These are phyloP conservation scores for Elsinoe necatrix DNA, from an alignment of 2,329 filamentous ascomycete species.

Conservation along the genomic window DNA sequence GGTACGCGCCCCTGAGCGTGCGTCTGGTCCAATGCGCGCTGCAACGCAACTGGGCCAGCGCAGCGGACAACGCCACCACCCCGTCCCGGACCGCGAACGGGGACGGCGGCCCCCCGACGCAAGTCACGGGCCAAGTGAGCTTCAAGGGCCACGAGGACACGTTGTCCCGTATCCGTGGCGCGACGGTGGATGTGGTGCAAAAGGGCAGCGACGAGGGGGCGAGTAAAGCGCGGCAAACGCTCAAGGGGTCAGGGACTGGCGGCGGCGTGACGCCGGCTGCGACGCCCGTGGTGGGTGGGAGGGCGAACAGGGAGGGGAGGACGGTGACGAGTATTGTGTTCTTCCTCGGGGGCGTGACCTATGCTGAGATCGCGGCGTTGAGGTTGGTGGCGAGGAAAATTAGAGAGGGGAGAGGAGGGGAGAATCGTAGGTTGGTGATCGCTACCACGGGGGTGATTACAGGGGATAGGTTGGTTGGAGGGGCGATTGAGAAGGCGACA, in stretches of 20 bases:
- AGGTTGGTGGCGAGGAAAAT: conserved; percentile 75
- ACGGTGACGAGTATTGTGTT: conserved; percentile 58
- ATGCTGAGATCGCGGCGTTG: conserved; percentile 89
- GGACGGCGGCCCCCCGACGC: conserved; percentile 43
- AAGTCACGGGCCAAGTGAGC: conserved; percentile 36
- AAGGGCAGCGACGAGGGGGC: conserved; percentile 89
- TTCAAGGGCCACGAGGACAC: conserved; percentile 93
- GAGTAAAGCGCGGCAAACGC: conserved; percentile 65
- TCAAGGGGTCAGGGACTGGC: conserved; percentile 64
- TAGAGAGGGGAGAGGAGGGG: conserved; percentile 49
- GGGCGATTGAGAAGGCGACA: conserved; percentile 28
- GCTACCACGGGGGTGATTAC: conserved; percentile 87
- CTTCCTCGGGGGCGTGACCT: conserved; percentile 93
- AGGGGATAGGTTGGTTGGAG: conserved; percentile 81
- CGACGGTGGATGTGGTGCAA: conserved; percentile 85
- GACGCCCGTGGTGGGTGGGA: not conserved
- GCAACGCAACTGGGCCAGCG: conserved; percentile 70
- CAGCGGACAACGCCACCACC: conserved; percentile 38
- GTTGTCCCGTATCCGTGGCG: conserved; percentile 75
- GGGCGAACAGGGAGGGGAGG: conserved; percentile 5
- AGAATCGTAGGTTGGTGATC: conserved; percentile 53
- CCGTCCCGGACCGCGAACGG: conserved; percentile 29
- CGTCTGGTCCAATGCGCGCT: conserved; percentile 86
- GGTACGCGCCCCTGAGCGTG: conserved; percentile 87
- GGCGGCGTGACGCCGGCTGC: conserved; percentile 47